Base-by-base conservation (phyloP, 768 basidiomycete species). In the Mycena olivaceomarginata region DNA sequence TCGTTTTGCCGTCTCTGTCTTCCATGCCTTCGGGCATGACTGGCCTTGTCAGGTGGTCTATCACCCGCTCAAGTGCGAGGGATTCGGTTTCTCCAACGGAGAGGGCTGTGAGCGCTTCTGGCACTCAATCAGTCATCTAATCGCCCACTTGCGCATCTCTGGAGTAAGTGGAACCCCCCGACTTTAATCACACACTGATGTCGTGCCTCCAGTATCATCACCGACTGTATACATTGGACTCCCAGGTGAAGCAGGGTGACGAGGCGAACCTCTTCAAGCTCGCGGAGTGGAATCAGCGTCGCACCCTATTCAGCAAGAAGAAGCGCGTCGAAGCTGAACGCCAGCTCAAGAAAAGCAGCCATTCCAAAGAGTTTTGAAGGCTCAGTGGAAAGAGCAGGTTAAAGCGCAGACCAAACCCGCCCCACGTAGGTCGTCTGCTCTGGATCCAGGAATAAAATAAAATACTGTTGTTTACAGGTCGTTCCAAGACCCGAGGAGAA, bases 1-100 rank as follows among this genome's bases (percentile, higher is more conserved):
- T 5, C 25, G 60, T 2, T 88, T 84, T 63, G 83, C 80, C 3
- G 83, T 85, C 1, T 83, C 85, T 1, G 85, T 86, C 0, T 86
- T 88, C 76, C 87, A 89, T 82, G 85, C 85, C 0, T 88, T 85
- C 73, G 85, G 87, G 1, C 88, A 89, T 70, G 82, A 85, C 48
- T 88, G 87, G 87, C 79, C 84, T 12, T 87, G 86, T 69, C 85
- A 87, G 57, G 22, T 87, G 2, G 75, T 85, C 7, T 88, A 83
- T 76, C 84, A 88, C 70, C 88, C 87, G 5, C 73, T 85, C 4
- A 83, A 85, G 51, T 78, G 83, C 46, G 39, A 68, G n/a, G 85
- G 85, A 0, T 83, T 83, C 72, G 85, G 84, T 7, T 77, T 83
- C 31, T 78, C 81, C 0, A 80, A 84, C 78, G 82, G 82, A 0